Evolutionary conservation across 2,329 filamentous ascomycete species (phyloP), one percentile per base, ranked within the genome.

Genomic region (Chaetomiaceae sp.): DNA sequence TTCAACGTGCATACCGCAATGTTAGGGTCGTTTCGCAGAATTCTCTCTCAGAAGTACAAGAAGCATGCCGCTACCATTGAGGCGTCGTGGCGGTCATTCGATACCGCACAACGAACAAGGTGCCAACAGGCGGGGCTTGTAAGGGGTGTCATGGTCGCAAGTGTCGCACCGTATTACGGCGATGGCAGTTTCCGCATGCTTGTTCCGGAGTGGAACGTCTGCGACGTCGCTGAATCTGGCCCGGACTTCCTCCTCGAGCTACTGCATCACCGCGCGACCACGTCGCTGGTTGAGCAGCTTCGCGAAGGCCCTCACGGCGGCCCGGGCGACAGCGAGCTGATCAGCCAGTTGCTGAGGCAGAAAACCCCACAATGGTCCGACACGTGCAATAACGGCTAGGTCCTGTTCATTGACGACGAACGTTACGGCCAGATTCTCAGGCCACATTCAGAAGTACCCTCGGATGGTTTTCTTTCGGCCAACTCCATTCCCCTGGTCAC

Each of bases 201-300:
- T 2, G 53, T 67, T 0, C 68, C 70, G 0, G 73, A 74, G 38
- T 66, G 62, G 62, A 73, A 75, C 46, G 45, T 74, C 1, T 60
- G 55, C 7, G 68, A 74, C 19, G 56, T 74, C 2, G 53, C 66
- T 3, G 53, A 59, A 1, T 57, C 64, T 0, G 57, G 54, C 2
- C 62, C 69, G 0, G 60, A 70, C n/a, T 61, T 53, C 19, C 46
- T 56, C 12, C 33, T 55, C 6, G 26, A 51, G 9, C 33, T 55
- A 7, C 45, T 55, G 15, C 45, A 45, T 8, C 44, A 54, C 29
- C 53, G 52, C 14, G 51, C 56, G 3, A 56, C 53, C 1, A 49
- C 20, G 2, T 36, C 49, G 14, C 41, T 58, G 11, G 3, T 34
- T 3, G 38, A 53, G 2, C 57, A 59, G 37, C 57, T 52, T 19